Base-by-base conservation (phyloP, 352 stramenopile species). In the Globisporangium carolinianum region DNA sequence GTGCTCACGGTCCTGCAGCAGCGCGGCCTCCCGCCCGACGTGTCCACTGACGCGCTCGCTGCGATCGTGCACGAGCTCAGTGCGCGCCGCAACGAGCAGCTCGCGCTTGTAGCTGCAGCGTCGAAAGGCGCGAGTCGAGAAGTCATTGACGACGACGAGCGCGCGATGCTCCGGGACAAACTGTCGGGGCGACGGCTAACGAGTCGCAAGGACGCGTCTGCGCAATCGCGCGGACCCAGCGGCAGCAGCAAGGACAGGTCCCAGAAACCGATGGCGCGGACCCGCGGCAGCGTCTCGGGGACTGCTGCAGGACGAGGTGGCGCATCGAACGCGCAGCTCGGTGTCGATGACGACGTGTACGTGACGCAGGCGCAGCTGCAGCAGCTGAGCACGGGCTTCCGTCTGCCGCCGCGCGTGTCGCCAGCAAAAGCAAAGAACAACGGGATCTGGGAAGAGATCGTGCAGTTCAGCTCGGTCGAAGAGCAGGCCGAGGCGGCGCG, bases 371-470 rank as follows among this genome's bases (percentile, higher is more conserved):
- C 82, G 10, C 82, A 89, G 61, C 58, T 87, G 6, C 83, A 89
- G 59, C 83, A 92, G 55, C 71, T 76, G 39, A 86, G 78, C 48
- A 68, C 76, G 36, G 83, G 80, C 32, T 92, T 92, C 57, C 67
- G 63, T 0, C 47, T 91, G 56, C 78, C 81, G 38, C 76, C 79
- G 18, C 76, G 69, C 17, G 75, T 68, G 14, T 90, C 79, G 10
- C 78, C 81, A 2, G 86, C 88, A 59, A 90, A 90, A 57, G 75
- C 87, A n/a, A 83, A 86, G 10, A 73, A 71, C 62, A 86, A 82
- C 54, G 76, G 79, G 36, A 91, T 93, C 46, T 93, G 83, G 83
- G 80, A 91, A 51, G 75, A 91, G 55, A 90, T 93, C 53, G 83
- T 89, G 57, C 83, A 91, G 70, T 91, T 83, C 58, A 75, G 73